Base-by-base conservation (phyloP, 257 asterid genomes). In the Nicotiana tabacum region DNA sequence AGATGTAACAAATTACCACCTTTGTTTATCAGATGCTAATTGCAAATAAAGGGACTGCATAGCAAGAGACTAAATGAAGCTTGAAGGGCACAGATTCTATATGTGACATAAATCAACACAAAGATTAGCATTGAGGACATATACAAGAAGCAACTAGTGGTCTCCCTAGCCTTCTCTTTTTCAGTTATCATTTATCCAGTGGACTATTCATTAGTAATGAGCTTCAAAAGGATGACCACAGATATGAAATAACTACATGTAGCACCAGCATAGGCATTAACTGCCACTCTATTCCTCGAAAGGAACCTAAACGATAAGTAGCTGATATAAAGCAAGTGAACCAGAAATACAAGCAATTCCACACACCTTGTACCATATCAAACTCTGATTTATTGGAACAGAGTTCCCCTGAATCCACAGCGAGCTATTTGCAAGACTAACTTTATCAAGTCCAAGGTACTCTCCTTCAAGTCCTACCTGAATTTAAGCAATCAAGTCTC, bases 381-480 rank as follows among this genome's bases (percentile, higher is more conserved):
- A 85, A 81, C 87, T 92, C 77, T 88, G 93, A 81, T 91, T 87
- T 39, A 64, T 66, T 65, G 98, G 98, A n/a, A 83, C 12, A 57
- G 56, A 67, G 62, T 74, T 87, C 65, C 91, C 91, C 39, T 78
- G 82, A 53, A 74, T 84, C 97, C 97, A 93, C 69, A 93, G 30
- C 16, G 97, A 90, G 82, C 97, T 93, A 53, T 92, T 93, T 48
- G 92, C 93, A 43, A 85, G 87, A 61, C 89, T 78, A 32, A 60
- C 24, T 80, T 91, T 89, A 56, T 88, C 81, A 83, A 93, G 95
- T 66, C 91, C 97, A 65, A 93, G 91, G 83, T 78, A 82, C 87
- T 92, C 98, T 29, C 98, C 98, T 91, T 93, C 95, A 61, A 91
- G 82, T 66, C 98, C 98, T 81, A 92, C 92, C 98, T 93, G 90